A percentile compares a stretch with the other conserved stretches of the same genome.
Conservation (phyloP, 2,329 filamentous ascomycete species). For the Neodidymelliopsis sp. region DNA sequence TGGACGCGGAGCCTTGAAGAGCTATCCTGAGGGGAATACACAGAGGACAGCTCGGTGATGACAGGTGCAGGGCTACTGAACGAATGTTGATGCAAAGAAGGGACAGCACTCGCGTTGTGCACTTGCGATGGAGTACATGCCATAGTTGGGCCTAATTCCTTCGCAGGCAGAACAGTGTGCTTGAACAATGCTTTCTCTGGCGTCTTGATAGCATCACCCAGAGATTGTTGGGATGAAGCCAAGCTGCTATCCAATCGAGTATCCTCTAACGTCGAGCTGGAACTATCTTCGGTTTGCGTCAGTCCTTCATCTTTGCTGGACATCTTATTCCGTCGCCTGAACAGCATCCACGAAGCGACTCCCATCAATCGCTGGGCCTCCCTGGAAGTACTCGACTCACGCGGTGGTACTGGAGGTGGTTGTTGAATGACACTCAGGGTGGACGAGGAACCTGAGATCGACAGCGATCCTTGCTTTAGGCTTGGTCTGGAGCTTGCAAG, state of each 20-base stretch:
- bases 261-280: slow-evolving; percentile 10
- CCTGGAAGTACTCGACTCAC: slow-evolving; percentile 44
- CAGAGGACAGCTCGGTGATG: slow-evolving; percentile 29
- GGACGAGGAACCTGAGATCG: slow-evolving; percentile 34
- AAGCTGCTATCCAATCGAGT: neutral
- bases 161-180: slow-evolving; percentile 13
- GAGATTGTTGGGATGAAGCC: slow-evolving; percentile 1
- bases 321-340: slow-evolving; percentile 26
- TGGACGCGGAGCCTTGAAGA: slow-evolving; percentile 24
- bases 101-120: slow-evolving; percentile 1
- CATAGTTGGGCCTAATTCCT: slow-evolving; percentile 6
- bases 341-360: slow-evolving; percentile 39
- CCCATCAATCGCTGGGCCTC: slow-evolving; percentile 41
- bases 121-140: slow-evolving; percentile 11
- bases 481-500: slow-evolving; percentile 32
- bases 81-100: slow-evolving; percentile 20
- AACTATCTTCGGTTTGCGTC: slow-evolving; percentile 8
- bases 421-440: slow-evolving; percentile 25
- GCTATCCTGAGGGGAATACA: slow-evolving; percentile 34
- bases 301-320: slow-evolving; percentile 13
- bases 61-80: slow-evolving; percentile 22
- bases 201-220: slow-evolving; percentile 13
- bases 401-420: slow-evolving; percentile 36
- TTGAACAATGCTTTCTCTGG: slow-evolving; percentile 24
- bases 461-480: slow-evolving; percentile 29